A percentile compares a stretch with the other conserved stretches of the same genome.
Conservation (phyloP, 805 yeast species). For the Candida michaelii region DNA sequence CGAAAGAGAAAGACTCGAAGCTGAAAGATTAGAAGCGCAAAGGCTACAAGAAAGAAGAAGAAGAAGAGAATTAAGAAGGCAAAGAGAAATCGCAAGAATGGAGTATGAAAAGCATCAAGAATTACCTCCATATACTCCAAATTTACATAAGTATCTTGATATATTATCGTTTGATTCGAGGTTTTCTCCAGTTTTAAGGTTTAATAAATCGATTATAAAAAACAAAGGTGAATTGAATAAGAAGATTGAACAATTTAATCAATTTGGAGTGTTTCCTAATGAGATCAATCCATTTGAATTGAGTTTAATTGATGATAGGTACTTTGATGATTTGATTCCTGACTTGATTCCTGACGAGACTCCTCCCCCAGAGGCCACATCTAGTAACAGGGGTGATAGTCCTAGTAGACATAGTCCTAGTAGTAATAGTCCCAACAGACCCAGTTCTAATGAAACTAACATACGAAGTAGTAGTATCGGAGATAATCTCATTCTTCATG, state of each 20-base stretch:
- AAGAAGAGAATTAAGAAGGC: conserved; percentile 5
- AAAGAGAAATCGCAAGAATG: conserved; percentile 1
- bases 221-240: conserved; percentile 10
- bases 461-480: conserved; percentile 3
- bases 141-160: conserved; percentile 25
- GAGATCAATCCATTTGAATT: conserved; percentile 23
- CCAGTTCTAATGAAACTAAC: not conserved
- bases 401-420: too few relatives aligned
- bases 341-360: conserved; percentile 7
- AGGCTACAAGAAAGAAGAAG: conserved; percentile 5
- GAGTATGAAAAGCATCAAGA: conserved; percentile 15
- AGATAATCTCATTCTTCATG: conserved; percentile 5
- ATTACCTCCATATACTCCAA: conserved; percentile 26
- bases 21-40: conserved; percentile 4
- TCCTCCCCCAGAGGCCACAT: not conserved
- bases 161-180: conserved; percentile 28
- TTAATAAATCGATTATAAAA: conserved; percentile 21
- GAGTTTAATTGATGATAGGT: conserved; percentile 24
- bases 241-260: conserved; percentile 18
- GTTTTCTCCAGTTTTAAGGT: conserved; percentile 24
- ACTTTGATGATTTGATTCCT: conserved; percentile 26
- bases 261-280: conserved; percentile 22
- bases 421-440: too few relatives aligned
- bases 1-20: conserved; percentile 15
- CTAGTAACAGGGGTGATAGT: too few relatives aligned